Conservation (phyloP, 2,329 filamentous ascomycete genomes). For the Cladosporium cucumerinum region DNA sequence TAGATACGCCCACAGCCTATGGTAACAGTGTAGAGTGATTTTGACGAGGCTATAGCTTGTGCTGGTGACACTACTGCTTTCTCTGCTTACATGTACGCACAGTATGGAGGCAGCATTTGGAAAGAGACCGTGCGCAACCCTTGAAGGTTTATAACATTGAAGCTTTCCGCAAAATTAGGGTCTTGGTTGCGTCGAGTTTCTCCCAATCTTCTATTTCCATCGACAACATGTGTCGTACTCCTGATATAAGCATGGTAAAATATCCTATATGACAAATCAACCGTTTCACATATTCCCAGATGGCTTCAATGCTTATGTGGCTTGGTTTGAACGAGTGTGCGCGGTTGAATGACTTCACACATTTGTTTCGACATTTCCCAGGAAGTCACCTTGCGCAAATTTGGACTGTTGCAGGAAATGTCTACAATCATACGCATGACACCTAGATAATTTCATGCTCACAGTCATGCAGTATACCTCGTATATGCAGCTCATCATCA, state of each 20-base stretch:
- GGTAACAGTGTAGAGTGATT: no score
- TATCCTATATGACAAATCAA: not conserved
- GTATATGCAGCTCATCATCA: not conserved
- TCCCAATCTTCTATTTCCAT: not conserved
- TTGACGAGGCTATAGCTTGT: no score
- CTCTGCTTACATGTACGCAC: not conserved
- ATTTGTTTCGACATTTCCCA: not conserved
- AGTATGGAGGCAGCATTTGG: not conserved
- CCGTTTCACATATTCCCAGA: not conserved
- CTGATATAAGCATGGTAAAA: not conserved
- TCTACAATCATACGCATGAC: not conserved
- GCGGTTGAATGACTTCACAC: not conserved
- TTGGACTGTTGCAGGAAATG: not conserved
- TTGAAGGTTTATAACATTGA: no score
- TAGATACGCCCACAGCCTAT: no score
- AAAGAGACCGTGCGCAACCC: not conserved
- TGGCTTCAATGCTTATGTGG: not conserved
- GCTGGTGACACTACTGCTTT: not conserved
- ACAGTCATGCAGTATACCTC: not conserved
- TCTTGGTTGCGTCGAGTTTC: not conserved
- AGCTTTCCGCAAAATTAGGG: not conserved
- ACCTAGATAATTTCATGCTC: not conserved
- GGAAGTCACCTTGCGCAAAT: not conserved
- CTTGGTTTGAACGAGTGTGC: not conserved
- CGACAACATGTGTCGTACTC: not conserved